Evolutionary conservation across 2,329 filamentous ascomycete species (phyloP), one percentile per base, ranked within the genome.

Genomic region (Pleoardoris graminearum): DNA sequence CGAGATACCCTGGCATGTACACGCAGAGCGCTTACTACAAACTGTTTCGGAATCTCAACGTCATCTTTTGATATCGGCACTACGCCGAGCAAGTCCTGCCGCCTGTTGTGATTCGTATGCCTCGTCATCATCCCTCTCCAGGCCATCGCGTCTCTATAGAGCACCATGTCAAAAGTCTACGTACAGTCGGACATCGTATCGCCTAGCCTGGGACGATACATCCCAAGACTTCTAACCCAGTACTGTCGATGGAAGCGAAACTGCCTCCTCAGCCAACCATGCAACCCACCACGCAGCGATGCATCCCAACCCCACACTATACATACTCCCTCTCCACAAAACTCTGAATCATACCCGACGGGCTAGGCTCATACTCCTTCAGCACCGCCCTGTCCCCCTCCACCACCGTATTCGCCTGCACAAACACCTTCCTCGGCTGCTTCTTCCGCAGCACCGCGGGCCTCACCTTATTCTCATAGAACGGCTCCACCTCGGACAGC

Each of bases 341-440:
- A 42, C 72, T 75, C 61, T 68, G 60, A 45, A 75, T 68, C 79
- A 97, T 86, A 5, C 92, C 92, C 72, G 89, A 83, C 6, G 87
- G 78, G 5, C 85, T 89, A 1, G 91, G 82, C 62, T 95, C 90
- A 74, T 97, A 97, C 76, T 97, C 91, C 77, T 87, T 89, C 73
- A 96, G 75, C 51, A 88, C 90, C 1, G 74, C 76, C 58, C 76
- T 74, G 2, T 65, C 70, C 19, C 60, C 60, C 70, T 84, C 81
- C 56, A 88, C 84, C 51, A 86, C 82, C 0, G 93, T 97, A 74
- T 96, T 97, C 54, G 90, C 91, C 78, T 97, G 92, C 48, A 97
- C 91, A 77, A 96, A 97, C 38, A 97, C 87, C 79, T 92, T 92
- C 54, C 89, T 79, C n/a, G 89, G 89, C 75, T 89, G 88, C 77